These are phyloP conservation scores for Gloeophyllum trabeum DNA, from an alignment of 768 basidiomycete genomes.

Conservation along the genomic window DNA sequence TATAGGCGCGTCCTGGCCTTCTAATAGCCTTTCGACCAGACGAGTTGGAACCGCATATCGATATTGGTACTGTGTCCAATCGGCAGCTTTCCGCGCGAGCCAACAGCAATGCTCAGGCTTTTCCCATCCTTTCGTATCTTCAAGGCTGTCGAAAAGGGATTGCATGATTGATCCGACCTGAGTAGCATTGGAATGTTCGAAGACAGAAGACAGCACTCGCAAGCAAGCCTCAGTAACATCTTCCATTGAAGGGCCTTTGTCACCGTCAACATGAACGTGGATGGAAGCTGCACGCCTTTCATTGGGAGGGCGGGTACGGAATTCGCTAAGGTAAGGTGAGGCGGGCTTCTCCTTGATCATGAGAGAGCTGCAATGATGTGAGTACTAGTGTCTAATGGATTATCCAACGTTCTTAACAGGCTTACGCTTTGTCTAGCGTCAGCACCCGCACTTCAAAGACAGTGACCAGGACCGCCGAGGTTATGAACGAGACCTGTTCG, in stretches of 20 bases:
- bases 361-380: conserved; percentile 30
- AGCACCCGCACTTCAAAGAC: conserved; percentile 51
- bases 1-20: conserved; percentile 40
- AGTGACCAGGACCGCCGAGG: conserved; percentile 60
- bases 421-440: conserved; percentile 61
- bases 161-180: conserved; percentile 69
- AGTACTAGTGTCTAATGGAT: conserved; percentile 3
- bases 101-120: conserved; percentile 68
- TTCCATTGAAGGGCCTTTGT: conserved; percentile 62
- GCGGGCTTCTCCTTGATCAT: conserved; percentile 57
- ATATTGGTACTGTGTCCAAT: conserved; percentile 90
- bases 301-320: conserved; percentile 64
- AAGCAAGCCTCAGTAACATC: conserved; percentile 73
- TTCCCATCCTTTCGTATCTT: conserved; percentile 51
- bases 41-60: conserved; percentile 83
- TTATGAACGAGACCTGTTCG: conserved; percentile 57
- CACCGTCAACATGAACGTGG: conserved; percentile 80
- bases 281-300: conserved; percentile 85
- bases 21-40: conserved; percentile 66
- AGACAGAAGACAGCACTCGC: conserved; percentile 56
- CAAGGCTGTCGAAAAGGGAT: conserved; percentile 59
- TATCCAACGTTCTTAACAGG: conserved; percentile 4
- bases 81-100: conserved; percentile 66
- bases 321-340: conserved; percentile 77
- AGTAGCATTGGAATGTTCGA: conserved; percentile 64